Evolutionary conservation across 306 rosid species (phyloP).

Genomic region (Casuarina glauca): DNA sequence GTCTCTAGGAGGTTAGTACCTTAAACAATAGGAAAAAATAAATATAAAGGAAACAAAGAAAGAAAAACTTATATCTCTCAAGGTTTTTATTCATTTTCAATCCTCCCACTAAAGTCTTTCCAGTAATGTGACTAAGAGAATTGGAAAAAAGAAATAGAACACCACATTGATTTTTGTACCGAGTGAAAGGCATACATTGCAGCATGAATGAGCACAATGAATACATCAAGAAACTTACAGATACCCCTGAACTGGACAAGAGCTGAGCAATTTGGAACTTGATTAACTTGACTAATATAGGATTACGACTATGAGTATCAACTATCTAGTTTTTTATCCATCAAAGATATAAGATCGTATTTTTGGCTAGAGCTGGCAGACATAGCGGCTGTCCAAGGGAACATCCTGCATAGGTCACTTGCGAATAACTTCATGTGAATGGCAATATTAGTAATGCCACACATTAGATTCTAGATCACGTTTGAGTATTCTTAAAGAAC

Average conservation of each 20-base stretch:
- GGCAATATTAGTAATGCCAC: not conserved
- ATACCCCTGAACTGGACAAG: not conserved
- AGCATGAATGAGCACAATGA: not conserved
- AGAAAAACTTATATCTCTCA: not conserved
- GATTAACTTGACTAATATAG: not conserved
- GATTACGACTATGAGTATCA: not conserved
- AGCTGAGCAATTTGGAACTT: not conserved
- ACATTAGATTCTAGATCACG: not conserved
- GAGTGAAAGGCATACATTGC: not conserved
- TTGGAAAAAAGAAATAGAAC: not conserved
- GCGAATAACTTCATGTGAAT: not conserved
- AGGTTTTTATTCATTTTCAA: not conserved
- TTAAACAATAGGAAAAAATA: too few species aligned
- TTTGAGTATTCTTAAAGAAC: not conserved
- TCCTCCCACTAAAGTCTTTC: not conserved
- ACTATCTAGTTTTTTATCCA: not conserved
- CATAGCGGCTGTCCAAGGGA: not conserved
- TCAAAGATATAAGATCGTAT: not conserved
- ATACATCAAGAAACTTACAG: not conserved
- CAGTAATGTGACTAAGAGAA: not conserved
- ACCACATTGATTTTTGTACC: not conserved
- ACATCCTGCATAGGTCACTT: constrained; percentile 2
- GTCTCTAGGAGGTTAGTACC: not conserved
- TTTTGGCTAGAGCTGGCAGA: not conserved
- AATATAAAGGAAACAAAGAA: not conserved